Evolutionary conservation across 1,284 basidiomycete genomes (phyloP), one percentile per base, ranked within the genome.

Genomic region (Tilletia walkeri): DNA sequence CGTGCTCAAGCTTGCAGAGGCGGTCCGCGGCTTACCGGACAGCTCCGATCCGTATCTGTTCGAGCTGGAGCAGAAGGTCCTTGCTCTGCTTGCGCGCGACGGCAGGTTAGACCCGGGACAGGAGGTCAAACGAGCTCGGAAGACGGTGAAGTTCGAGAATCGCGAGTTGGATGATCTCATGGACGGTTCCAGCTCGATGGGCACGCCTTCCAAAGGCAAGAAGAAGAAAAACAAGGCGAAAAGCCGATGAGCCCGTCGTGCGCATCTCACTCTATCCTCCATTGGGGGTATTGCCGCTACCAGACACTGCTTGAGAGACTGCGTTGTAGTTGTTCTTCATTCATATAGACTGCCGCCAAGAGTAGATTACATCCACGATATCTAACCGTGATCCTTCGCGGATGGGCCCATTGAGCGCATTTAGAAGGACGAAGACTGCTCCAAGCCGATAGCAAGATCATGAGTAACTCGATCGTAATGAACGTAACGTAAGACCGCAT

Each of bases 41-140:
- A 91, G 91, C 4, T 85, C 88, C 61, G 93, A 94, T 77, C 89
- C 89, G 2, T 90, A 95, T 85, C 83, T 94, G 16, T 89, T 88
- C 72, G 88, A 90, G 5, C 86, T 94, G 2, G 93, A 94, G 87
- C 89, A 75, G 65, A 72, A 74, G 1, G 71, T 82, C 53, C 68
- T 76, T 1, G 71, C 75, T 36, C 65, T 81, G 38, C 49, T 63
- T 12, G 70, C 67, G 41, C 63, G 73, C 20, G 70, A 77, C 41
- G 68, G 38, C 16, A 24, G 16, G 2, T 3, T 63, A 6, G 16
- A 18, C 7, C 4, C 59, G 30, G 34, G 36, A 16, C 30, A 20
- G 59, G 36, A 63, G 36, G 16, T 41, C 36, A 41, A 63, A 16
- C 34, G 36, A 41, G 36, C 59, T 14, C 30, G 36, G 59, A 38